A percentile compares a stretch with the other conserved stretches of the same genome.
Evolutionary conservation across 2,329 filamentous ascomycete genomes (phyloP).

Genomic region (Colletotrichum falcatum): DNA sequence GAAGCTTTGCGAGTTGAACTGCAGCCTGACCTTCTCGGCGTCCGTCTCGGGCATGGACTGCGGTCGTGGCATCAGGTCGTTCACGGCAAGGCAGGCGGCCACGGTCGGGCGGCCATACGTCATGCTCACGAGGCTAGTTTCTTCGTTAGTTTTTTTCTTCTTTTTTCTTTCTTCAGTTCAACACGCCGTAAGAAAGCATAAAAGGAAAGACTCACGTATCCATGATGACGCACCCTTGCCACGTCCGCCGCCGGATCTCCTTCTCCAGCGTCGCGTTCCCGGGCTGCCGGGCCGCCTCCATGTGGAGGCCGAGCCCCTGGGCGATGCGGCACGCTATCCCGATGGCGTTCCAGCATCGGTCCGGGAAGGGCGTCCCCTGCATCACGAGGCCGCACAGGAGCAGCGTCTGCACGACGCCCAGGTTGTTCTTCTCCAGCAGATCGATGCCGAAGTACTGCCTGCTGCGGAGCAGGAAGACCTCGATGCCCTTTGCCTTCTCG

Average conservation of each 20-base stretch:
- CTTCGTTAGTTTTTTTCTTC: neutral
- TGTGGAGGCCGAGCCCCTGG: slow-evolving; percentile 56
- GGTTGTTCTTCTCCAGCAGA: slow-evolving; percentile 51
- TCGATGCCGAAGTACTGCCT: slow-evolving; percentile 44
- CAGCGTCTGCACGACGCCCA: slow-evolving; percentile 56
- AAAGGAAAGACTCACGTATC: slow-evolving; percentile 48
- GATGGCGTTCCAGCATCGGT: slow-evolving; percentile 57
- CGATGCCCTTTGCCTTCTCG: slow-evolving; percentile 10
- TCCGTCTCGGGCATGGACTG: neutral
- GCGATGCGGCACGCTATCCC: slow-evolving; percentile 56
- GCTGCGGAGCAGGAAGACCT: slow-evolving; percentile 14
- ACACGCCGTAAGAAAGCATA: neutral
- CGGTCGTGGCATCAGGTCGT: neutral
- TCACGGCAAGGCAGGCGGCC: neutral
- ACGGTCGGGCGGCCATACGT: slow-evolving; percentile 8
- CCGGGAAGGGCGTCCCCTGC: slow-evolving; percentile 55
- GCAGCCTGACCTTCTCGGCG: neutral
- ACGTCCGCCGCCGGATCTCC: slow-evolving; percentile 52
- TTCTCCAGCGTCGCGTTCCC: slow-evolving; percentile 47
- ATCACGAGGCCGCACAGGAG: slow-evolving; percentile 54
- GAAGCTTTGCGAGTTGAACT: slow-evolving; percentile 43
- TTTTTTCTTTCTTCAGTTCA: too few relatives aligned
- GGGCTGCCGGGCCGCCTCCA: slow-evolving; percentile 40
- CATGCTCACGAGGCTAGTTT: slow-evolving; percentile 11
- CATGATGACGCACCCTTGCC: slow-evolving; percentile 55